These are phyloP conservation scores for Ajuga chamaepitys DNA, from an alignment of 257 asterid genomes.

Conservation along the genomic window DNA sequence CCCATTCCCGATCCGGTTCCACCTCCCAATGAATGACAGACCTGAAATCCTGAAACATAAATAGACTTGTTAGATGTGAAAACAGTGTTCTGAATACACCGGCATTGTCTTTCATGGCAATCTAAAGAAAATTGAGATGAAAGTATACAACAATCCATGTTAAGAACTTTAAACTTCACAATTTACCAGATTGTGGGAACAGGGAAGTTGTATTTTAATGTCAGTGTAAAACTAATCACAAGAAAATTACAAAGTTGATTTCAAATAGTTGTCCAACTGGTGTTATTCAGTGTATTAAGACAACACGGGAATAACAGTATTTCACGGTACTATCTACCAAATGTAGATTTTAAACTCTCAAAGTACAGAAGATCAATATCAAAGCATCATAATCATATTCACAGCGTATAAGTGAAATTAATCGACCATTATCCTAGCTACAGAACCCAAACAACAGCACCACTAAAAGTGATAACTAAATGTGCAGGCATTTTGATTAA, in stretches of 20 bases:
- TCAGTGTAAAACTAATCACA: neutral
- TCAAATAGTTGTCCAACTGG: neutral
- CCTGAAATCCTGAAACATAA: slow-evolving; percentile 54
- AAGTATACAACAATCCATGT: neutral
- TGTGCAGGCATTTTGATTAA: neutral
- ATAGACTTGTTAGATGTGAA: neutral
- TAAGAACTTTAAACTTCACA: neutral
- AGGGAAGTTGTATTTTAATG: neutral
- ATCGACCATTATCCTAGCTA: neutral
- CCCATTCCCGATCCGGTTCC: slow-evolving; percentile 94
- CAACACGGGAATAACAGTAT: neutral
- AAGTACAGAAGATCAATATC: neutral
- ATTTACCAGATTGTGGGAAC: neutral
- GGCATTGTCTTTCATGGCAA: neutral
- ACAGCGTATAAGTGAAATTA: too few species aligned
- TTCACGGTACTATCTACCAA: neutral
- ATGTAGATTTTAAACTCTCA: neutral
- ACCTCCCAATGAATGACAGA: slow-evolving; percentile 79
- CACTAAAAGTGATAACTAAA: neutral
- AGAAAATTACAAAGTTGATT: neutral
- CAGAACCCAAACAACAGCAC: neutral
- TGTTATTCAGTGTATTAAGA: neutral
- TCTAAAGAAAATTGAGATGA: neutral
- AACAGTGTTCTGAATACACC: neutral
- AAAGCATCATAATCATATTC: neutral